Percentiles rank a stretch among this genome's conserved stretches.
Conservation (phyloP, 345 rosid species). For the Euclidium syriacum region DNA sequence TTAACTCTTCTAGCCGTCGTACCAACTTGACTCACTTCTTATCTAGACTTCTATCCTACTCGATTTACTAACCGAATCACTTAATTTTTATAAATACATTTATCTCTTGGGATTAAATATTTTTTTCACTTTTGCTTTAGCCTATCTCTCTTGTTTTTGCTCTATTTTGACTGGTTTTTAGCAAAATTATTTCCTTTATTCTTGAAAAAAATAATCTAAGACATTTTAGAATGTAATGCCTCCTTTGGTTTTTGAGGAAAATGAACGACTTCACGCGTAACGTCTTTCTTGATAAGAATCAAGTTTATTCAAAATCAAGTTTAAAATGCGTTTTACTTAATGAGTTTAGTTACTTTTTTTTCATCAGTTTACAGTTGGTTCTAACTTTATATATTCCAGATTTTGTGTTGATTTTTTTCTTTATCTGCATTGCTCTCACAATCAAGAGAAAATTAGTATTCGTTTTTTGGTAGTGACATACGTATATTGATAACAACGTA, state of each 20-base stretch:
- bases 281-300: background rate
- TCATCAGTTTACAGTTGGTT: background rate
- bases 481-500: constrained; percentile 29
- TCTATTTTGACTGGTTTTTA: too few relatives aligned
- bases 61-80: too few relatives aligned
- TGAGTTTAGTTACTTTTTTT: too few relatives aligned
- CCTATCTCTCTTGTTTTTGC: too few relatives aligned
- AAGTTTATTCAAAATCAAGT: background rate
- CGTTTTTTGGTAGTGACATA: constrained; percentile 10
- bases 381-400: background rate
- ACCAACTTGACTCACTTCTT: too few relatives aligned
- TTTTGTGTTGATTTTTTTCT: constrained; percentile 6
- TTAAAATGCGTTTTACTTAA: constrained; percentile 5
- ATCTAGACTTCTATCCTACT: too few relatives aligned
- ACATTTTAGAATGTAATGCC: background rate
- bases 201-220: background rate
- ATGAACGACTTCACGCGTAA: background rate
- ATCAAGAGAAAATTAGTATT: too few relatives aligned
- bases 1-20: too few relatives aligned
- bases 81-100: too few relatives aligned
- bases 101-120: too few relatives aligned
- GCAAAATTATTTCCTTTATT: background rate
- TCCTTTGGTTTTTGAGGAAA: background rate
- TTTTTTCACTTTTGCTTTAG: too few relatives aligned
- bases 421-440: constrained; percentile 1